Evolutionary conservation across 1,284 basidiomycete species (phyloP), one percentile per base, ranked within the genome.

Genomic region (Boletellus deceptivus): DNA sequence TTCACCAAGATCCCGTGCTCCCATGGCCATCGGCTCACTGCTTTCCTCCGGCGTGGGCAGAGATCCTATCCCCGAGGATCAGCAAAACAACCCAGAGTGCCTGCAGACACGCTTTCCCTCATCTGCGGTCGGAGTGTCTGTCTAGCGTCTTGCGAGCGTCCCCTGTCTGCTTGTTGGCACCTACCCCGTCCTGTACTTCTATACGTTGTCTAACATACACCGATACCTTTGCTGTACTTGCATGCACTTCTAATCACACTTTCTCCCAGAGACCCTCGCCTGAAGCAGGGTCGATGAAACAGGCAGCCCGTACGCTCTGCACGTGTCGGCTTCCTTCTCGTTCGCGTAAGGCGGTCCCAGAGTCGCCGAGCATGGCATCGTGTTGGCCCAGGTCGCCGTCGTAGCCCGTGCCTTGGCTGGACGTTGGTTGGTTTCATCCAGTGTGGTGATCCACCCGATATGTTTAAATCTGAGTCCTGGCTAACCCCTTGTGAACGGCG

Each of bases 1-100:
- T 52, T 67, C 65, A 17, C 65, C 65, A n/a, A 54, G 65, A 54
- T 67, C 65, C 25, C 61, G 66, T 47, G 62, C 67, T 1, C 67
- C 65, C 45, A 67, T 67, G 68, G 69, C 65, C 24, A 67, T 67
- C 31, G 65, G 67, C 3, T 67, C 65, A 2, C 61, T 67, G 27
- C 68, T 67, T 42, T 67, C 65, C 17, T 64, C 65, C 3, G 66
- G 58, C 2, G 52, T 61, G 27, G 54, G 50, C 22, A 64, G 59
- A 55, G 65, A 70, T 37, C 24, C 64, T 40, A 46, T 17, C 43
- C 55, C 49, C 8, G 65, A 67, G 4, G 67, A 67, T 38, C 33
- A 53, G 24, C 59, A 61, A 59, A 62, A 61, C 49, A 24, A 25
- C 17, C 22, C 54, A 13, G 68, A 65, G 27, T 34, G 44, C 41